Conservation (phyloP, 2,329 filamentous ascomycete genomes). For the Pseudogymnoascus sp. region DNA sequence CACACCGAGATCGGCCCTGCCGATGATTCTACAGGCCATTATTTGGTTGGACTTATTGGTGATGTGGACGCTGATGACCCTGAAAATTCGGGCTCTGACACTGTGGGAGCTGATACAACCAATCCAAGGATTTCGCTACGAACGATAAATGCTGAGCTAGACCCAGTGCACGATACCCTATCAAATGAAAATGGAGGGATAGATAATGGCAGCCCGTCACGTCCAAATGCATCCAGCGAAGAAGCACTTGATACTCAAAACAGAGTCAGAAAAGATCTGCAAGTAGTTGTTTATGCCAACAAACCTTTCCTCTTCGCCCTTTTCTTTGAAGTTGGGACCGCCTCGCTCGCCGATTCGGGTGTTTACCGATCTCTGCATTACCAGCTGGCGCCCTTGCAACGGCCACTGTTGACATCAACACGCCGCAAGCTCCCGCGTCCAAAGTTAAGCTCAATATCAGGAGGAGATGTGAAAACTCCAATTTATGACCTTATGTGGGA, state of each 20-base stretch:
- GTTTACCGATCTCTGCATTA: conserved; percentile 55
- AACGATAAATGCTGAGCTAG: conserved; percentile 61
- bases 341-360: conserved; percentile 48
- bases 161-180: conserved; percentile 35
- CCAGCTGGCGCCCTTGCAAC: conserved; percentile 53
- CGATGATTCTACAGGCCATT: conserved; percentile 40
- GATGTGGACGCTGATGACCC: conserved; percentile 46
- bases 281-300: conserved; percentile 67
- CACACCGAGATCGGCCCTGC: background rate
- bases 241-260: conserved; percentile 41
- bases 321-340: conserved; percentile 58
- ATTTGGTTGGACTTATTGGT: conserved; percentile 62
- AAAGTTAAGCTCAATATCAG: conserved; percentile 20
- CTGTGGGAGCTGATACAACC: conserved; percentile 18
- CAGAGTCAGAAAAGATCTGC: conserved; percentile 51
- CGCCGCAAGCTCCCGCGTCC: conserved; percentile 49
- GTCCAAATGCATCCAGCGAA: conserved; percentile 19
- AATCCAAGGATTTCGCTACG: conserved; percentile 56
- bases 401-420: conserved; percentile 50
- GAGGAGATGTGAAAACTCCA: conserved; percentile 27
- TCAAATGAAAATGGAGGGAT: conserved; percentile 38
- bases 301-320: conserved; percentile 73
- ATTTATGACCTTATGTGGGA: conserved; percentile 62
- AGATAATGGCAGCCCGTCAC: conserved; percentile 20
- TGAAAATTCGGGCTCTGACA: conserved; percentile 10